These are phyloP conservation scores for Clavispora carvajalis DNA, from an alignment of 805 yeast genomes.

Conservation along the genomic window DNA sequence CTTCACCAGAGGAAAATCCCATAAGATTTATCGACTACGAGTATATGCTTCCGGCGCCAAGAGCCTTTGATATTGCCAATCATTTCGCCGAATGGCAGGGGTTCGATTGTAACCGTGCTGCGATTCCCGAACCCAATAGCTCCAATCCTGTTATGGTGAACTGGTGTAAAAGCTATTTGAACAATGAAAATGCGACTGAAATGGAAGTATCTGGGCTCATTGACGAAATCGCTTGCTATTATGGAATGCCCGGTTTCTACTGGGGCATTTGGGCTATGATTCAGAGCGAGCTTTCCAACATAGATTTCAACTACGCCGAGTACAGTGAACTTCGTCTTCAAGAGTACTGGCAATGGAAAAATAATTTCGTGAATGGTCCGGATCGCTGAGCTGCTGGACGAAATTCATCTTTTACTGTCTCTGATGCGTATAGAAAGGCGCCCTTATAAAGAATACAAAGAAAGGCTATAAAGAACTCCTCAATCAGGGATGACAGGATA, in stretches of 20 bases:
- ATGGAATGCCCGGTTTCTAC: slow-evolving; percentile 78
- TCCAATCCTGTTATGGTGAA: slow-evolving; percentile 40
- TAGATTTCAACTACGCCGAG: slow-evolving; percentile 64
- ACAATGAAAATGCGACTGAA: slow-evolving; percentile 21
- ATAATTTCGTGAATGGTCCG: slow-evolving; percentile 13
- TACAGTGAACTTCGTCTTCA: slow-evolving; percentile 56
- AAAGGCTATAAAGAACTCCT: too few species aligned
- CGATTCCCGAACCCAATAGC: slow-evolving; percentile 51
- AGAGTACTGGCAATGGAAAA: slow-evolving; percentile 71
- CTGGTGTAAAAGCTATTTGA: slow-evolving; percentile 59
- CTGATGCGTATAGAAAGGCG: too few species aligned
- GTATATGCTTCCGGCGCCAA: slow-evolving; percentile 65
- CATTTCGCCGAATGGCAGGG: slow-evolving; percentile 84
- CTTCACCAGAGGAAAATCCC: slow-evolving; percentile 27
- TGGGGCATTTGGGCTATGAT: slow-evolving; percentile 86
- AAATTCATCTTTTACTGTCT: too few species aligned
- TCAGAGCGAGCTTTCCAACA: slow-evolving; percentile 61
- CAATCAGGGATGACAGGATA: too few species aligned
- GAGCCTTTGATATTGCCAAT: slow-evolving; percentile 71
- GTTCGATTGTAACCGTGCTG: slow-evolving; percentile 58
- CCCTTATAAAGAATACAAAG: too few species aligned
- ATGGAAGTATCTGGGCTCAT: slow-evolving; percentile 42
- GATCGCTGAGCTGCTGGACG: too few species aligned
- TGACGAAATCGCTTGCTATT: slow-evolving; percentile 52
- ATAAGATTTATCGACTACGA: slow-evolving; percentile 67